Percentiles rank a stretch among this genome's conserved stretches.
Conservation (phyloP, 2,329 filamentous ascomycete species). For the Claviceps sp. region DNA sequence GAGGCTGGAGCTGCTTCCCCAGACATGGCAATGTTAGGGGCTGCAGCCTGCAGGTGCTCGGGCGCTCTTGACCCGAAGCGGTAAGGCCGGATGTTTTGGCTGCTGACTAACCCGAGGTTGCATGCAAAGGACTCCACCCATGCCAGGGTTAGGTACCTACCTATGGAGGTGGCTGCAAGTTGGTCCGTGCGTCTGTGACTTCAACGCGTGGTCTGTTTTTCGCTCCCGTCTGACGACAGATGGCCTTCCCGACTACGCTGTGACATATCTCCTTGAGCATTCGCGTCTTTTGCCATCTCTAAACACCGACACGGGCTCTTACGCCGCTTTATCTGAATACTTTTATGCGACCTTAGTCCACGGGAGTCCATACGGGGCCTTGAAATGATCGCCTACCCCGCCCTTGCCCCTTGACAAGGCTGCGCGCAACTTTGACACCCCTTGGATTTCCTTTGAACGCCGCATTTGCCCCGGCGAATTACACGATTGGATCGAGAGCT, state of each 20-base stretch:
- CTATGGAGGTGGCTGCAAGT: not conserved
- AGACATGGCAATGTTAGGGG: not conserved
- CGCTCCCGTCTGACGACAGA: constrained; percentile 11
- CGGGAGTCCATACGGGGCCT: constrained; percentile 7
- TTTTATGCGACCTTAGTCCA: constrained; percentile 10
- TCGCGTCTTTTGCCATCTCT: constrained; percentile 12
- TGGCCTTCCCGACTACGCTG: constrained; percentile 21
- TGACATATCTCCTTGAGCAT: constrained; percentile 13
- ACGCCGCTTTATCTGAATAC: constrained; percentile 9
- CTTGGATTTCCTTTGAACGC: not conserved
- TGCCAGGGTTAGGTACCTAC: too few species aligned
- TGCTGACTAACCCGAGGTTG: constrained; percentile 7
- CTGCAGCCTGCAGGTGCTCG: constrained; percentile 2
- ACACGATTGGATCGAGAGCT: not conserved
- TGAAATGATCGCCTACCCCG: constrained; percentile 13
- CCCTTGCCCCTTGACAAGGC: constrained; percentile 17
- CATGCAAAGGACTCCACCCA: not conserved
- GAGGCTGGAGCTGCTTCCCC: not conserved
- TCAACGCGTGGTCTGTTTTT: constrained; percentile 30
- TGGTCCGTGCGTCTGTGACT: constrained; percentile 15
- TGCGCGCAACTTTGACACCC: constrained; percentile 13
- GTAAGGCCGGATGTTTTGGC: not conserved
- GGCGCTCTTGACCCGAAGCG: not conserved
- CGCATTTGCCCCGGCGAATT: not conserved
- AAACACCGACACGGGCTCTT: constrained; percentile 12